Conservation (phyloP, 1,284 basidiomycete species). For the Trametes pubescens region DNA sequence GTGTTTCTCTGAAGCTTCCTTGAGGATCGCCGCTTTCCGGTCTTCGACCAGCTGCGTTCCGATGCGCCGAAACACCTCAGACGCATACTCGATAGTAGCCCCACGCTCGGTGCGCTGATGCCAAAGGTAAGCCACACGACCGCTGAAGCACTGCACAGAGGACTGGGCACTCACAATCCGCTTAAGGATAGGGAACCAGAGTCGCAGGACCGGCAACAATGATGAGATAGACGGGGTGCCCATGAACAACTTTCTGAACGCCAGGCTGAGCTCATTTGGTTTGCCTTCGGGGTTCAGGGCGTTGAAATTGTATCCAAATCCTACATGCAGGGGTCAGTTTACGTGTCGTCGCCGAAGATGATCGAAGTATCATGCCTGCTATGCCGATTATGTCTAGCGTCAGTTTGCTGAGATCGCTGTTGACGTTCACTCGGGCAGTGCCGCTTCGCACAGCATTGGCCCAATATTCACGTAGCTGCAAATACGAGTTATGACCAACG, state of each 20-base stretch:
- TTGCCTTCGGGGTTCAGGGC: slow-evolving; percentile 40
- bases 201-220: slow-evolving; percentile 1
- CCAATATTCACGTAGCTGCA: slow-evolving; percentile 42
- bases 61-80: slow-evolving; percentile 44
- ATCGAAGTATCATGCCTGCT: slow-evolving; percentile 43
- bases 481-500: background rate
- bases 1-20: slow-evolving; percentile 31
- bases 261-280: slow-evolving; percentile 50
- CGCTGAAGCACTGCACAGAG: background rate
- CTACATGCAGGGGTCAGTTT: slow-evolving; percentile 27
- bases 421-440: slow-evolving; percentile 47
- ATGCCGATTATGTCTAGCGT: slow-evolving; percentile 60
- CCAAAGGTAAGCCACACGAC: background rate
- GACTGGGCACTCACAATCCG: slow-evolving; percentile 21
- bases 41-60: slow-evolving; percentile 49
- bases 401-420: slow-evolving; percentile 49
- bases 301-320: slow-evolving; percentile 62
- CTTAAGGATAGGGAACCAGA: slow-evolving; percentile 20
- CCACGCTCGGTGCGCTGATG: slow-evolving; percentile 41
- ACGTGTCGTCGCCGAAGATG: no score
- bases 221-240: background rate
- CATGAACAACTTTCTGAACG: slow-evolving; percentile 43
- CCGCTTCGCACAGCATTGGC: slow-evolving; percentile 12
- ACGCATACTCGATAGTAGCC: slow-evolving; percentile 35
- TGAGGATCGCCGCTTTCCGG: slow-evolving; percentile 46